Evolutionary conservation across 2,329 filamentous ascomycete species (phyloP), one percentile per base, ranked within the genome.

Genomic region (Exophiala dermatitidis): DNA sequence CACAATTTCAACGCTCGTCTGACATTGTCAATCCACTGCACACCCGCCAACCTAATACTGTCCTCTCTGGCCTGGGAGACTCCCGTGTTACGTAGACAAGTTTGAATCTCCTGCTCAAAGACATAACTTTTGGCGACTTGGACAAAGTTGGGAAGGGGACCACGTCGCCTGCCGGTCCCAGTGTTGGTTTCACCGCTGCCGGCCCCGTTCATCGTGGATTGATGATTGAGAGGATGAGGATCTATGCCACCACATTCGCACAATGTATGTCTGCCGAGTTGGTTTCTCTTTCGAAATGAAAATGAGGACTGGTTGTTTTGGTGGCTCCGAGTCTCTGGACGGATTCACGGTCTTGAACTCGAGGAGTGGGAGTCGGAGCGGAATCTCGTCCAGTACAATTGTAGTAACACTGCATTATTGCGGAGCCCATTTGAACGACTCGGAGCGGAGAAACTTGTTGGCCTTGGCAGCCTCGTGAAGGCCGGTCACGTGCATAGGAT

Each of bases 1-100:
- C 73, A 93, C 85, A 98, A 72, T 62, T 88, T 85, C 47, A 98
- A 75, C 26, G 81, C 80, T 63, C 84, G 82, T 45, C 91, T 81
- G 40, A 95, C 86, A 57, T 83, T 86, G 65, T 96, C 88, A 58
- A 98, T 91, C 77, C 91, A 86, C 54, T 88, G 81, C 6, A 96
- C 85, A 12, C 91, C 93, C 65, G 93, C 88, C 42, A 97, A 72
- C 48, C 91, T 83, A 60, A 88, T 82, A 57, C 74, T 82, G 65
- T 91, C 88, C 68, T 97, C 90, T 53, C 86, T 83, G 36, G 86
- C 82, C 48, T 87, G 83, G 65, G 88, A 86, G 64, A 85, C 82
- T 37, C 83, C 82, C 57, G 84, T 82, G 19, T 81, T 79, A 42
- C 78, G 77, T 53, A 95, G 78, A 68, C 84, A 83, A 64, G 82